Conservation (phyloP, 2,329 filamentous ascomycete genomes). For the Fusarium denticulatum region DNA sequence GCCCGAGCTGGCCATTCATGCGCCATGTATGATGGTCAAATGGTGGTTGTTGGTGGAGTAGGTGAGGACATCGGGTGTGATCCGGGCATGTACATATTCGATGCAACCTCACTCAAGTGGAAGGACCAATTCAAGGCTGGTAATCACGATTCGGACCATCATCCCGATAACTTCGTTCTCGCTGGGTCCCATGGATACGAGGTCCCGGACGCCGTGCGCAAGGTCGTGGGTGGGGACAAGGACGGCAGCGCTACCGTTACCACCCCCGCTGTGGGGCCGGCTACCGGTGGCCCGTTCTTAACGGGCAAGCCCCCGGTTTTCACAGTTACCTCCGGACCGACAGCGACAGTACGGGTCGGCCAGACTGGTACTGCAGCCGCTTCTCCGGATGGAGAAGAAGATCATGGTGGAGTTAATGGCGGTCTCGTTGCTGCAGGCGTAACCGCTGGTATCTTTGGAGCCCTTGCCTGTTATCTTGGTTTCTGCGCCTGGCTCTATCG, state of each 20-base stretch:
- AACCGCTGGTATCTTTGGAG: slow-evolving; percentile 71
- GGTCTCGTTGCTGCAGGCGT: slow-evolving; percentile 61
- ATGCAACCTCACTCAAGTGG: slow-evolving; percentile 69
- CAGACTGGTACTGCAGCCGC: slow-evolving; percentile 44
- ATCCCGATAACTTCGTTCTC: slow-evolving; percentile 58
- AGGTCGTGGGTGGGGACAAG: slow-evolving; percentile 60
- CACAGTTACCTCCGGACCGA: slow-evolving; percentile 66
- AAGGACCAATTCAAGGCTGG: slow-evolving; percentile 69
- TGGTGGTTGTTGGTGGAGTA: slow-evolving; percentile 72
- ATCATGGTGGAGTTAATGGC: slow-evolving; percentile 41
- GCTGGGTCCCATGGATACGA: slow-evolving; percentile 60
- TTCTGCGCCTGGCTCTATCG: slow-evolving; percentile 80
- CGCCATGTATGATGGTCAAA: slow-evolving; percentile 67
- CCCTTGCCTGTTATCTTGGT: slow-evolving; percentile 71
- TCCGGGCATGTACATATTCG: slow-evolving; percentile 74
- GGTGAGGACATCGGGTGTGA: slow-evolving; percentile 62
- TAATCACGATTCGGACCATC: slow-evolving; percentile 65
- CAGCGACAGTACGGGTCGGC: slow-evolving; percentile 53
- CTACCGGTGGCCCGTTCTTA: slow-evolving; percentile 74
- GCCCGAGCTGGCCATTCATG: slow-evolving; percentile 60
- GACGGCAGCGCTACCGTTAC: slow-evolving; percentile 64
- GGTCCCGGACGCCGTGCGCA: slow-evolving; percentile 62
- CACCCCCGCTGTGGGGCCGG: slow-evolving; percentile 59
- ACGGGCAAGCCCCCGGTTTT: slow-evolving; percentile 77
- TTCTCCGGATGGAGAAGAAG: background rate